A percentile compares a stretch with the other conserved stretches of the same genome.
phyloP scores from a whole-genome alignment of 129 eudicot genomes.

The Logfia minima region DNA sequence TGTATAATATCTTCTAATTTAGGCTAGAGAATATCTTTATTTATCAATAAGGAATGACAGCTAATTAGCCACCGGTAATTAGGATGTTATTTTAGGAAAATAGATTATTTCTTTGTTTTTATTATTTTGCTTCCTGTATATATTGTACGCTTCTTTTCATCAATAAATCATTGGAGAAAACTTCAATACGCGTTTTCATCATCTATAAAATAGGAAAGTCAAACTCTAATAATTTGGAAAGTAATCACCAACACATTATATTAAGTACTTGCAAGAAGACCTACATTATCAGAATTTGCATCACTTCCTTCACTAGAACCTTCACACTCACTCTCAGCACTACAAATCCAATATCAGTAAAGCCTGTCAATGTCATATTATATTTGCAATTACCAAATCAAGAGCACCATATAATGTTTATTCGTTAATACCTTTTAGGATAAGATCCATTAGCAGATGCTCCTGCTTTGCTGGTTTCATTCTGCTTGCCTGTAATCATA shows the following conservation, averaged over 20 bases:
- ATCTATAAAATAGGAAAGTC: neutral
- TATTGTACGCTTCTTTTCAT: no score
- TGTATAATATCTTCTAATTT: no score
- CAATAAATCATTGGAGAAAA: no score
- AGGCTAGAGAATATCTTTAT: no score
- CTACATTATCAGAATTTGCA: slow-evolving; percentile 82
- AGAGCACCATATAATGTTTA: slow-evolving; percentile 9
- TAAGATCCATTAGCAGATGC: slow-evolving; percentile 71
- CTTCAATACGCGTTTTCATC: no score
- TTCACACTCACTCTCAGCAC: slow-evolving; percentile 87
- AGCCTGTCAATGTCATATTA: slow-evolving; percentile 9
- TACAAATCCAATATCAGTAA: slow-evolving; percentile 37
- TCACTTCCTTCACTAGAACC: slow-evolving; percentile 97
- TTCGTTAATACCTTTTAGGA: slow-evolving; percentile 66
- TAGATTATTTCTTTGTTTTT: no score
- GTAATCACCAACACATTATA: neutral
- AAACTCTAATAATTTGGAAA: no score
- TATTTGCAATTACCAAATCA: neutral
- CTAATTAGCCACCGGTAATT: no score
- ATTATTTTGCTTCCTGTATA: no score
- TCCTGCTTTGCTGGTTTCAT: slow-evolving; percentile 65
- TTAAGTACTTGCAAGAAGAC: slow-evolving; percentile 30
- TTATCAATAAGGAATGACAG: no score
- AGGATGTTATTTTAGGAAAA: no score
- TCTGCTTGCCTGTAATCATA: slow-evolving; percentile 77